Base-by-base conservation (phyloP, 176 grass and related monocot genomes). In the Ensete ventricosum region DNA sequence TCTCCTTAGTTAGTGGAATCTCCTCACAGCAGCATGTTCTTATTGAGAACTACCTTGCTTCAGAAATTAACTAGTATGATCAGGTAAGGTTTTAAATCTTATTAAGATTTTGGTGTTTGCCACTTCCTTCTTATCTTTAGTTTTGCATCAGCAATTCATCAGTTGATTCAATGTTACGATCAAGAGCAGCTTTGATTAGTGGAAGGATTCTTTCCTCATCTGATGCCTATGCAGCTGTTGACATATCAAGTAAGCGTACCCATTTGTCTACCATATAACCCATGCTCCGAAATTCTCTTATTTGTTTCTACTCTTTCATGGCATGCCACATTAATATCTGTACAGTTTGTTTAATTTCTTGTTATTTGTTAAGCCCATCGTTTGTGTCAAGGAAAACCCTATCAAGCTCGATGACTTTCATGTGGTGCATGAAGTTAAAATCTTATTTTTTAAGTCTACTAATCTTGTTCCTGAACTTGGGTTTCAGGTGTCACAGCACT, bases 201-300 rank as follows among this genome's bases (percentile, higher is more conserved):
- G 94, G 90, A 62, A 90, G 94, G 82, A 86, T 97, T 82, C 85
- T 97, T 76, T 88, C 85, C 72, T 93, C 80, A 87, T 72, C 77
- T 49, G 88, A 93, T 73, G 82, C 88, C 71, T 89, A 88, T 48
- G 26, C 22, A 13, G 58, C 75, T 49, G 70, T 87, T 62, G 84
- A 93, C 71, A 49, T 80, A 78, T 83, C 90, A 54, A 77, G 94
- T 97, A 97, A 84, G 80, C 50, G 72, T 71, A 53, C 48, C 76
- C 76, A 51, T 19, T 83, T 73, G 12, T 43, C 50, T 53, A 19
- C 49, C 14, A 19, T 4, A 80, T 52, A 22, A 17, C 11, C 67
- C 34, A 69, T 19, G 34, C 3, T 43, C 34, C 3, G 4, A 43
- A 43, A 43, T 43, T 43, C 34, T 16, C 9, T 11, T 26, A 21